phyloP scores from a whole-genome alignment of 2,329 filamentous ascomycete genomes.

The Cladosporium sphaerospermum region DNA sequence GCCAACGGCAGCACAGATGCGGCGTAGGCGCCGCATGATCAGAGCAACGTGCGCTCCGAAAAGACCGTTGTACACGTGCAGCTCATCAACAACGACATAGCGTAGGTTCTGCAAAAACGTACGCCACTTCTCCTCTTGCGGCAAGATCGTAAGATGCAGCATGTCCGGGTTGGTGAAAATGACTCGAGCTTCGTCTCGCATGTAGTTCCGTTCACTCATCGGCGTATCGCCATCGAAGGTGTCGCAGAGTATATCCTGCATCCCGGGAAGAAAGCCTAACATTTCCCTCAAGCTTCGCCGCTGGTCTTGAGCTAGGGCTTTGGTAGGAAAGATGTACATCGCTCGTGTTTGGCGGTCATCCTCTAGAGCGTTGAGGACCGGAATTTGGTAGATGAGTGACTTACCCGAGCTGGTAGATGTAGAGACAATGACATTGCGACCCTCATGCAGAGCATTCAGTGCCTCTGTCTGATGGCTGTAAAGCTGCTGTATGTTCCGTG shows the following conservation, averaged over 20 bases:
- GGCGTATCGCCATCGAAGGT: conserved; percentile 95
- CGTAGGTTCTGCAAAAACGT: conserved; percentile 81
- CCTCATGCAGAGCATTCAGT: conserved; percentile 78
- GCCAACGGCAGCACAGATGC: conserved; percentile 84
- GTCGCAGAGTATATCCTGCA: conserved; percentile 74
- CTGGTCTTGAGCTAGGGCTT: conserved; percentile 93
- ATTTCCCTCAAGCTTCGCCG: conserved; percentile 80
- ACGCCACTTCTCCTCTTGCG: conserved; percentile 85
- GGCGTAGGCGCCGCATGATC: conserved; percentile 82
- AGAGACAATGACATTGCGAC: conserved; percentile 81
- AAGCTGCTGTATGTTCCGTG: conserved; percentile 74
- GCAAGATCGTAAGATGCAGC: conserved; percentile 89
- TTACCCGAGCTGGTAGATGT: conserved; percentile 97
- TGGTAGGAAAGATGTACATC: conserved; percentile 98
- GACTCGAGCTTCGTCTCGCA: conserved; percentile 82
- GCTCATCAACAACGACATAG: conserved; percentile 77
- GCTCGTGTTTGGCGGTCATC: conserved; percentile 69
- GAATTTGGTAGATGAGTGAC: conserved; percentile 95
- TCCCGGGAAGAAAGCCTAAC: conserved; percentile 68
- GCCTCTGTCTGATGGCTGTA: conserved; percentile 92
- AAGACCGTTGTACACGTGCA: conserved; percentile 94
- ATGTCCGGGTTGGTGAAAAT: conserved; percentile 99
- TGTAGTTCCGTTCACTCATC: conserved; percentile 67
- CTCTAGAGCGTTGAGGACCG: conserved; percentile 82
- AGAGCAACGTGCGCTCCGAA: conserved; percentile 92